Conservation (phyloP, 2,329 filamentous ascomycete species). For the Lachnellula occidentalis region DNA sequence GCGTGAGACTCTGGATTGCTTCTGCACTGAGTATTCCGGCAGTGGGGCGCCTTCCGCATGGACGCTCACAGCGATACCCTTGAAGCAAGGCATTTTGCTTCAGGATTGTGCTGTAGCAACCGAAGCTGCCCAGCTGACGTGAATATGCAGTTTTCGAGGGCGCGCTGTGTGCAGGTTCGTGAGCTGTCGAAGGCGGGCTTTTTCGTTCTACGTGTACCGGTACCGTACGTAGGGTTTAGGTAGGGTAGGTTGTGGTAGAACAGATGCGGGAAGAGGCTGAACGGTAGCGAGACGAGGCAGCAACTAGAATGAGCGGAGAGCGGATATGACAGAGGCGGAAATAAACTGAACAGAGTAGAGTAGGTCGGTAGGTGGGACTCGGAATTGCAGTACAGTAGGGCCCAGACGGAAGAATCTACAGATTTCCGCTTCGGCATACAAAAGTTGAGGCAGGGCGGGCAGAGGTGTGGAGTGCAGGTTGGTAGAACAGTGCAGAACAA, state of each 20-base stretch:
- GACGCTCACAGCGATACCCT: slow-evolving; percentile 97
- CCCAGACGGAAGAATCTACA: not conserved
- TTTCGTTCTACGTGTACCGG: too few relatives aligned
- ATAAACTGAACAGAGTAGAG: not conserved
- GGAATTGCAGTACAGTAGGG: not conserved
- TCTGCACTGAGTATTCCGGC: slow-evolving; percentile 90
- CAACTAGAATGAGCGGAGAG: slow-evolving; percentile 1
- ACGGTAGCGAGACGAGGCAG: not conserved
- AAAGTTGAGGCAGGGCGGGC: not conserved
- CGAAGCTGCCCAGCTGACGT: slow-evolving; percentile 19
- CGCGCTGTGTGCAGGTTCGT: not conserved
- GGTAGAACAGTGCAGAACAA: not conserved
- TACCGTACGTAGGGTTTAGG: too few relatives aligned
- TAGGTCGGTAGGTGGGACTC: not conserved
- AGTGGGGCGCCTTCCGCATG: slow-evolving; percentile 77
- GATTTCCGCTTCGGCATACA: not conserved
- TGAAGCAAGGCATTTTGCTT: slow-evolving; percentile 82
- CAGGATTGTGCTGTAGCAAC: slow-evolving; percentile 16
- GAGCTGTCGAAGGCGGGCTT: not conserved
- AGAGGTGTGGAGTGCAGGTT: not conserved
- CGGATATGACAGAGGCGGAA: not conserved
- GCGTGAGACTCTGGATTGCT: slow-evolving; percentile 81
- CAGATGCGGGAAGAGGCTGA: slow-evolving; percentile 8
- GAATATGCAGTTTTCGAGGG: slow-evolving; percentile 5
- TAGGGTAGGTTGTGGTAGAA: not conserved